Evolutionary conservation across 2,329 filamentous ascomycete species (phyloP).

Genomic region (Colletotrichum spinosum): DNA sequence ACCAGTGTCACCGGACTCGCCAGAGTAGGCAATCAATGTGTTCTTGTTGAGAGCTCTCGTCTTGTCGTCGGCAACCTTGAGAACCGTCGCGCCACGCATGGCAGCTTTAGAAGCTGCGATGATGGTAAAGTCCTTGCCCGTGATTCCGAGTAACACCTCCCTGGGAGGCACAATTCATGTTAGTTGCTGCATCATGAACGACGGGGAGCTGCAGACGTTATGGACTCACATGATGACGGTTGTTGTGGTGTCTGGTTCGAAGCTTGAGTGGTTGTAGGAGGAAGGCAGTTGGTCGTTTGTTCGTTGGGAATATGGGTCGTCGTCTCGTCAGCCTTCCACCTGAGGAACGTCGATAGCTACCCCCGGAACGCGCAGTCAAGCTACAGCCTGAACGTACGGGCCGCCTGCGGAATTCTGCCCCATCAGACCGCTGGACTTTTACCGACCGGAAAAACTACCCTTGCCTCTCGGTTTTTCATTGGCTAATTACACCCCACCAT

Average conservation of each 20-base stretch:
- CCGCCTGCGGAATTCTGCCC: constrained; percentile 44
- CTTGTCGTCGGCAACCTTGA: constrained; percentile 97
- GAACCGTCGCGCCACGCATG: constrained; percentile 96
- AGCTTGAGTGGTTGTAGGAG: constrained; percentile 5
- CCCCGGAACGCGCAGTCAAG: constrained; percentile 52
- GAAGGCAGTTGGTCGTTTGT: constrained; percentile 27
- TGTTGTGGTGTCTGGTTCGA: constrained; percentile 27
- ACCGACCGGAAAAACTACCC: constrained; percentile 28
- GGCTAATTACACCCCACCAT: constrained; percentile 22
- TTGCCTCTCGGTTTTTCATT: constrained; percentile 2
- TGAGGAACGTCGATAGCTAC: constrained; percentile 30
- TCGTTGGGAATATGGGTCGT: constrained; percentile 23
- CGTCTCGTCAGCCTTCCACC: constrained; percentile 35
- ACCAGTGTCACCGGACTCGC: constrained; percentile 97
- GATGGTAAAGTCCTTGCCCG: constrained; percentile 99
- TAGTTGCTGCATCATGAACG: constrained; percentile 36
- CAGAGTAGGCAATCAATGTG: constrained; percentile 93
- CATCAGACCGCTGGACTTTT: constrained; percentile 44
- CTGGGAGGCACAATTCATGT: constrained; percentile 56
- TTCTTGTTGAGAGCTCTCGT: constrained; percentile 92
- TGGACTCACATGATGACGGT: constrained; percentile 45
- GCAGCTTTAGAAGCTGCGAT: constrained; percentile 97
- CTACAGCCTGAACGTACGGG: constrained; percentile 52
- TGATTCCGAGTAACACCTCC: constrained; percentile 98
- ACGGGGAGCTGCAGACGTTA: constrained; percentile 6